phyloP scores from a whole-genome alignment of 345 rosid species.

The Anacardium occidentale region DNA sequence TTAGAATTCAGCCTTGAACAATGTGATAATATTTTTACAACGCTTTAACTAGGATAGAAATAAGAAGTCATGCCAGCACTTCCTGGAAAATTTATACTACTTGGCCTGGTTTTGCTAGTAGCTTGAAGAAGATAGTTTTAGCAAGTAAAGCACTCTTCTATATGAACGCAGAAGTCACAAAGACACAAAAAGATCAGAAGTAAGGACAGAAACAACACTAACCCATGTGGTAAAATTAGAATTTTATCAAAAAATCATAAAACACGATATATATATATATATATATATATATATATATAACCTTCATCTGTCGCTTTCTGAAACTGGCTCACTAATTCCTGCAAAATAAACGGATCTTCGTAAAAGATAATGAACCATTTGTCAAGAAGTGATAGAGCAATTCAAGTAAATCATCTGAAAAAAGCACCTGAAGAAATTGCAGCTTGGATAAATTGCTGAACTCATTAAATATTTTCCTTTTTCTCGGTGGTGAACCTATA shows the following conservation, averaged over 20 bases:
- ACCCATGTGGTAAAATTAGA: not conserved
- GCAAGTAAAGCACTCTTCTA: no score
- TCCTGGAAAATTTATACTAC: no score
- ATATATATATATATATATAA: no score
- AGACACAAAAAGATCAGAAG: not conserved
- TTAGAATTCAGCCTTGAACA: no score
- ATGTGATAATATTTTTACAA: no score
- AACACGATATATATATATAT: constrained; percentile 16
- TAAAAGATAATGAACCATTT: not conserved
- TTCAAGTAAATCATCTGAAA: not conserved
- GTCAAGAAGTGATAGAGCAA: not conserved
- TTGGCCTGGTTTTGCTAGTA: no score
- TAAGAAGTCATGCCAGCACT: no score
- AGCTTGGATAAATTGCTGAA: constrained; percentile 37
- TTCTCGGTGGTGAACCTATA: constrained; percentile 32
- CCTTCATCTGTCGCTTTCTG: constrained; percentile 77
- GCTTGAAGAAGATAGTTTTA: no score
- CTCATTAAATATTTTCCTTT: constrained; percentile 66
- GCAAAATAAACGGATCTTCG: constrained; percentile 6
- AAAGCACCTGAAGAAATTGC: constrained; percentile 65
- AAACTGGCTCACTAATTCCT: constrained; percentile 86
- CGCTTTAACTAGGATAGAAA: no score
- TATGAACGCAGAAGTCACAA: no score
- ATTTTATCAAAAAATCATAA: not conserved
- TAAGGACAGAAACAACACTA: not conserved